phyloP scores from a whole-genome alignment of 257 asterid genomes.

The Solanum boliviense region DNA sequence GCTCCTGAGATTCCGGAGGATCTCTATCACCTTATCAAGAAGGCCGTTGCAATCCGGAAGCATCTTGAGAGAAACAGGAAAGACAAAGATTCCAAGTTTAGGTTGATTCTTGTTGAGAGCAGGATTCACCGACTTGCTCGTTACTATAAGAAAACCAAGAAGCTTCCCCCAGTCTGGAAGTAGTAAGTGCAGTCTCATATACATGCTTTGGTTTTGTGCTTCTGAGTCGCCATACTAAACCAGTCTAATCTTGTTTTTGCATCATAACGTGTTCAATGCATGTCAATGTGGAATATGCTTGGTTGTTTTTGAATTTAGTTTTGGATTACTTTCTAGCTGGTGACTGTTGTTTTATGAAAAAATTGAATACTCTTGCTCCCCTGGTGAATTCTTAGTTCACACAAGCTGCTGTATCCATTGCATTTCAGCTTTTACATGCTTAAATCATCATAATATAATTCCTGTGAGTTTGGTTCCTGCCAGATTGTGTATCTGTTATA shows the following conservation, averaged over 20 bases:
- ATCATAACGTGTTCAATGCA: not conserved
- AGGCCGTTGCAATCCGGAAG: not conserved
- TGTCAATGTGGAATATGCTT: not conserved
- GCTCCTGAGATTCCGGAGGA: constrained; percentile 1
- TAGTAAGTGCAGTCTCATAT: not conserved
- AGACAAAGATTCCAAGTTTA: not conserved
- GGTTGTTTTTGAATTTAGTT: not conserved
- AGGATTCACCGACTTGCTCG: not conserved
- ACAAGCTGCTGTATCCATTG: not conserved
- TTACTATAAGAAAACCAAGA: constrained; percentile 1
- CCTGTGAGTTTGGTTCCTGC: not conserved
- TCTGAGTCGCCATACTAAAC: not conserved
- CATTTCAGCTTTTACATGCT: not conserved
- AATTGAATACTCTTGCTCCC: not conserved
- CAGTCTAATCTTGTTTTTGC: not conserved
- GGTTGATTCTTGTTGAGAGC: constrained; percentile 1
- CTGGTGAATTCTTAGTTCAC: not conserved
- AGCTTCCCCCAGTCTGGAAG: constrained; percentile 1
- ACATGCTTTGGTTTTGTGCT: not conserved
- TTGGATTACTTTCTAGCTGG: not conserved
- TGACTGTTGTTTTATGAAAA: not conserved
- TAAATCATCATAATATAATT: not conserved
- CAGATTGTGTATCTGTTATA: not conserved
- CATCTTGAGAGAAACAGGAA: constrained; percentile 3
- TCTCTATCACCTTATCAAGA: constrained; percentile 1